These are phyloP conservation scores for Lactarius sp. DNA, from an alignment of 768 basidiomycete genomes.

Conservation along the genomic window DNA sequence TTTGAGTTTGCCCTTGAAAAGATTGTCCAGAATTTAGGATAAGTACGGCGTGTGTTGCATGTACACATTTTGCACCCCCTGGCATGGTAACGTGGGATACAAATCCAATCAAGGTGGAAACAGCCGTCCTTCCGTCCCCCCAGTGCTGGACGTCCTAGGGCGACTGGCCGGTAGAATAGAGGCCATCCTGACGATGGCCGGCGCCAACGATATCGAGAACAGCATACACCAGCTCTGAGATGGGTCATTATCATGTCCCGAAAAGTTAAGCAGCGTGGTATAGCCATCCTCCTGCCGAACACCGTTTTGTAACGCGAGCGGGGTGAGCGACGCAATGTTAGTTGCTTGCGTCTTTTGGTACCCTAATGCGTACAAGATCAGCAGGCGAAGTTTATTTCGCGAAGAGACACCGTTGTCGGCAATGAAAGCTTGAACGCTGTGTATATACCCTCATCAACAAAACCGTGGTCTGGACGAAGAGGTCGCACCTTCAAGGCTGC, in stretches of 20 bases:
- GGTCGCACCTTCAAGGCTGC: slow-evolving; percentile 74
- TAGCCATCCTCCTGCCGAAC: slow-evolving; percentile 61
- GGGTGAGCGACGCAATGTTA: slow-evolving; percentile 77
- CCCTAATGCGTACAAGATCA: slow-evolving; percentile 87
- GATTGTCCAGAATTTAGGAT: slow-evolving; percentile 82
- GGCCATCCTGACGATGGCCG: slow-evolving; percentile 94
- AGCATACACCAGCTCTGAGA: slow-evolving; percentile 79
- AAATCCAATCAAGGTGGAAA: background rate
- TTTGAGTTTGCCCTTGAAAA: slow-evolving; percentile 79
- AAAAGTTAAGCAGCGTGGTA: background rate
- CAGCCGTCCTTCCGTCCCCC: slow-evolving; percentile 83
- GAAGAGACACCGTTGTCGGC: slow-evolving; percentile 60
- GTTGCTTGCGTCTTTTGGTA: slow-evolving; percentile 86
- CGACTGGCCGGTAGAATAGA: slow-evolving; percentile 91
- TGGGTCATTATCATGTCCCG: background rate
- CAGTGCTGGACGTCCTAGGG: slow-evolving; percentile 88
- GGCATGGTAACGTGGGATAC: slow-evolving; percentile 18
- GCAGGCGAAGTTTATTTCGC: slow-evolving; percentile 83
- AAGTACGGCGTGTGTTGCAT: slow-evolving; percentile 95
- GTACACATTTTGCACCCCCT: slow-evolving; percentile 99
- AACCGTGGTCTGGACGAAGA: background rate
- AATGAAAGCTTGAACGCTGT: slow-evolving; percentile 83
- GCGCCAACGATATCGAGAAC: slow-evolving; percentile 89
- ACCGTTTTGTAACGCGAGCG: slow-evolving; percentile 68
- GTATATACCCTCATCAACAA: slow-evolving; percentile 7